These are phyloP conservation scores for Vitis riparia DNA, from an alignment of 164 flowering plant species.

Conservation along the genomic window DNA sequence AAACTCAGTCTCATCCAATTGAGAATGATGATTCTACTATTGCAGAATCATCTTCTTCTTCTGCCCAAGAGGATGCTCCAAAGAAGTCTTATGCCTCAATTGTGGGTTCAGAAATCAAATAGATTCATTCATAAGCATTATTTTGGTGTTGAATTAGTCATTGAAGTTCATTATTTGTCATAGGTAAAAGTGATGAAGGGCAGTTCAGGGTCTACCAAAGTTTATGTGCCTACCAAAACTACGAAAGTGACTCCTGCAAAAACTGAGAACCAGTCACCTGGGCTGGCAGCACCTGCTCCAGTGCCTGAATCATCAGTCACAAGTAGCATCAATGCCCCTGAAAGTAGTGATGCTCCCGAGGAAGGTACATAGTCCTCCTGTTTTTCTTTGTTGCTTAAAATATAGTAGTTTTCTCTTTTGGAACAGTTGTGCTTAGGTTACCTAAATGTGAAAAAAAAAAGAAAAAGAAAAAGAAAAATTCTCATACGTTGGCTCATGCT, in stretches of 20 bases:
- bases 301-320: conserved; percentile 37
- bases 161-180: conserved; percentile 12
- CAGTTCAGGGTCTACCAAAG: conserved; percentile 27
- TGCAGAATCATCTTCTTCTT: conserved; percentile 32
- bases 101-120: conserved; percentile 33
- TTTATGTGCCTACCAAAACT: conserved; percentile 44
- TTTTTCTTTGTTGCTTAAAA: not conserved
- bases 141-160: not conserved
- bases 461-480: too few species aligned
- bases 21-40: conserved; percentile 27
- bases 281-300: conserved; percentile 25
- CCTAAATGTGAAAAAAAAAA: not conserved
- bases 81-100: conserved; percentile 83
- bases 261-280: conserved; percentile 30
- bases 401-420: not conserved
- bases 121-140: not conserved
- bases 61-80: conserved; percentile 50
- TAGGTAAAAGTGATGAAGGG: conserved; percentile 49
- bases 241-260: conserved; percentile 27
- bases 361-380: conserved; percentile 45
- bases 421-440: not conserved
- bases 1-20: conserved; percentile 19
- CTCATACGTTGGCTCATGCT: not conserved
- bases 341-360: conserved; percentile 33
- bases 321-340: conserved; percentile 20